A percentile compares a stretch with the other conserved stretches of the same genome.
phyloP scores from a whole-genome alignment of 2,329 filamentous ascomycete genomes.

The Alternaria gansuensis region DNA sequence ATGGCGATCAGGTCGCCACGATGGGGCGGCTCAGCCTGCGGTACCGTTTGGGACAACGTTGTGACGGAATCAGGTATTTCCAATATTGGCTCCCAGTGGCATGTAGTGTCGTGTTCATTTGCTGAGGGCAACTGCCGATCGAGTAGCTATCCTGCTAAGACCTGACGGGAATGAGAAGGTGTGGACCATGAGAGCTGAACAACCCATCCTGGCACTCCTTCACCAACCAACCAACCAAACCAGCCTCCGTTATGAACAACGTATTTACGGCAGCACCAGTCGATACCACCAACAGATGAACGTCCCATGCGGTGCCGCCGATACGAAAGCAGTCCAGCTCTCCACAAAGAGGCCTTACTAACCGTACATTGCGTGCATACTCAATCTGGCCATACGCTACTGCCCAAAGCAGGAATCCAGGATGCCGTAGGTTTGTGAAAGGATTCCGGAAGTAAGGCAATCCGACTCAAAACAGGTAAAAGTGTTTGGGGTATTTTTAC shows the following conservation, averaged over 20 bases:
- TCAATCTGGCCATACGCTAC: background rate
- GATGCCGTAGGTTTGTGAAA: background rate
- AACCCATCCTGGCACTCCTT: background rate
- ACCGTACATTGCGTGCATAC: background rate
- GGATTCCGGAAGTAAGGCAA: constrained; percentile 8
- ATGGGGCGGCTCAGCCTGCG: constrained; percentile 5
- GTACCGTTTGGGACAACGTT: background rate
- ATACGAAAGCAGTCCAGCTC: background rate
- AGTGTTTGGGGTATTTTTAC: constrained; percentile 3
- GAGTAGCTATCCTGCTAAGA: background rate
- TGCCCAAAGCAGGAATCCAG: constrained; percentile 2
- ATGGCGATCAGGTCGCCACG: constrained; percentile 3
- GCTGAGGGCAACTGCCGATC: background rate
- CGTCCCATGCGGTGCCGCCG: background rate
- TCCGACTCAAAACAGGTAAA: constrained; percentile 5
- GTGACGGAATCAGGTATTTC: background rate
- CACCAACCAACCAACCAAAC: background rate
- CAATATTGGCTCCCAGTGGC: background rate
- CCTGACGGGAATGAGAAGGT: background rate
- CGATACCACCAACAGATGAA: background rate
- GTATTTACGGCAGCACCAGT: background rate
- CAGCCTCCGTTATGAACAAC: background rate
- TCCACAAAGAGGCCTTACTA: background rate
- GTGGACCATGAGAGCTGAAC: constrained; percentile 5
- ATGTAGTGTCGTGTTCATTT: background rate